These are phyloP conservation scores for Hyphopichia wangnamkhiaoensis DNA, from an alignment of 1,139 yeast genomes.

Conservation along the genomic window DNA sequence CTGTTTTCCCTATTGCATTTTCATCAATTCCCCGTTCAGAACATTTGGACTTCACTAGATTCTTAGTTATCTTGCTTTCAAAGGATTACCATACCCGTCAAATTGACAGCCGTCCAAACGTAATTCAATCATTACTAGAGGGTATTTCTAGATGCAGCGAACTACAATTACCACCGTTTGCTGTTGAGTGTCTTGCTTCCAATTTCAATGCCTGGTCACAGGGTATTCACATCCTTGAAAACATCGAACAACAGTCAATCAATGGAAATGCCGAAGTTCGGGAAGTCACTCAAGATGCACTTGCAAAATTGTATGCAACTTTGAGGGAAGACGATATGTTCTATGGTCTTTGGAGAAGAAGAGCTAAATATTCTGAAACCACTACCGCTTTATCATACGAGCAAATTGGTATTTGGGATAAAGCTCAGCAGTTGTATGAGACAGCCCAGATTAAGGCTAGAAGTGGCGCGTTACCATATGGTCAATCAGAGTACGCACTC, in stretches of 20 bases:
- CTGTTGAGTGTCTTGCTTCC: conserved; percentile 84
- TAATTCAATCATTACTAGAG: conserved; percentile 77
- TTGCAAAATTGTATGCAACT: conserved; percentile 84
- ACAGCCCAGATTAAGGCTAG: conserved; percentile 97
- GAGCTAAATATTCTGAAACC: conserved; percentile 92
- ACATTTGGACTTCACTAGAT: conserved; percentile 77
- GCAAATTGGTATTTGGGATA: conserved; percentile 93
- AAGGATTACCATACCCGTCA: conserved; percentile 93
- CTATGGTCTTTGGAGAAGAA: conserved; percentile 95
- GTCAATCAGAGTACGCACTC: conserved; percentile 90
- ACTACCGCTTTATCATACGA: conserved; percentile 91
- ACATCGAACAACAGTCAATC: conserved; percentile 65
- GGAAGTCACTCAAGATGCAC: conserved; percentile 88
- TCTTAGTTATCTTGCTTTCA: conserved; percentile 75
- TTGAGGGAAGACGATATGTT: conserved; percentile 95
- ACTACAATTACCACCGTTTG: conserved; percentile 89
- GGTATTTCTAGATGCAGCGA: conserved; percentile 76
- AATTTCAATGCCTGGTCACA: conserved; percentile 93
- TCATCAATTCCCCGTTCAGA: conserved; percentile 74
- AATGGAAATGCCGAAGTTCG: conserved; percentile 72
- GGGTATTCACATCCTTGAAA: conserved; percentile 79
- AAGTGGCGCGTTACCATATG: conserved; percentile 92
- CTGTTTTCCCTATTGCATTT: conserved; percentile 80
- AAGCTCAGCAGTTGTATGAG: conserved; percentile 91
- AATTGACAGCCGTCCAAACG: conserved; percentile 83